Conservation (phyloP, 2,329 filamentous ascomycete species). For the Aureobasidium subglaciale region DNA sequence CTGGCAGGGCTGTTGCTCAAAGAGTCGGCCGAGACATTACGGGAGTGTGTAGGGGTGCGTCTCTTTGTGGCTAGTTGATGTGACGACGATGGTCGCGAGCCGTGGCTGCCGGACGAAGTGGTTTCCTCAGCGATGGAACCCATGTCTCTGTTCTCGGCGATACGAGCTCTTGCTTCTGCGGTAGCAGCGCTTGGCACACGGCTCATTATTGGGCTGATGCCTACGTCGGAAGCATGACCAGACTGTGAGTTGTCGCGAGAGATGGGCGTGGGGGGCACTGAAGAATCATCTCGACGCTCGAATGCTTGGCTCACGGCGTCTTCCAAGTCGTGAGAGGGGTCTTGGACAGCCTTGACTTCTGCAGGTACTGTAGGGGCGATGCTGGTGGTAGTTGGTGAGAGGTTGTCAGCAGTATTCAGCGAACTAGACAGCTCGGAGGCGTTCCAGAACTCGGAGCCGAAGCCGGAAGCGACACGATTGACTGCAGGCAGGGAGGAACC, state of each 20-base stretch:
- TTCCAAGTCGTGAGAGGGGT: slow-evolving; percentile 20
- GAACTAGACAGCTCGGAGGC: slow-evolving; percentile 6
- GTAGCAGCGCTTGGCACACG: slow-evolving; percentile 42
- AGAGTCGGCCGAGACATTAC: slow-evolving; percentile 11
- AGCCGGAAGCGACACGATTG: slow-evolving; percentile 35
- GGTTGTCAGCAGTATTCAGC: background rate
- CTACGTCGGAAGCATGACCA: slow-evolving; percentile 33
- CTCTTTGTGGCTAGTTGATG: slow-evolving; percentile 28
- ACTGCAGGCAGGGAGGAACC: slow-evolving; percentile 33
- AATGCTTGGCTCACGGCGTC: slow-evolving; percentile 59
- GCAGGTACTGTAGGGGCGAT: background rate
- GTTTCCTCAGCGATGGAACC: slow-evolving; percentile 51
- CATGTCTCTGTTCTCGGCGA: slow-evolving; percentile 25
- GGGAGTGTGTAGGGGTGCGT: slow-evolving; percentile 31
- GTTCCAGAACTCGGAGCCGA: slow-evolving; percentile 30
- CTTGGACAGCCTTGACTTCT: slow-evolving; percentile 32
- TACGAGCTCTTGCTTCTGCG: slow-evolving; percentile 33
- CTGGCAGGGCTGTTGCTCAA: slow-evolving; percentile 51
- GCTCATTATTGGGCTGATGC: slow-evolving; percentile 60
- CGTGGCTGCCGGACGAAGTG: slow-evolving; percentile 22
- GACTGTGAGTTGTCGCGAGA: slow-evolving; percentile 37
- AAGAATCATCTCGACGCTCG: slow-evolving; percentile 48
- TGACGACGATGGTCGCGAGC: slow-evolving; percentile 28
- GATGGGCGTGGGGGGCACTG: slow-evolving; percentile 45
- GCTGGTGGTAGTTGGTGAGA: background rate